Evolutionary conservation across 495 filamentous ascomycete genomes (phyloP).

Genomic region (Glutinoglossum americanum): DNA sequence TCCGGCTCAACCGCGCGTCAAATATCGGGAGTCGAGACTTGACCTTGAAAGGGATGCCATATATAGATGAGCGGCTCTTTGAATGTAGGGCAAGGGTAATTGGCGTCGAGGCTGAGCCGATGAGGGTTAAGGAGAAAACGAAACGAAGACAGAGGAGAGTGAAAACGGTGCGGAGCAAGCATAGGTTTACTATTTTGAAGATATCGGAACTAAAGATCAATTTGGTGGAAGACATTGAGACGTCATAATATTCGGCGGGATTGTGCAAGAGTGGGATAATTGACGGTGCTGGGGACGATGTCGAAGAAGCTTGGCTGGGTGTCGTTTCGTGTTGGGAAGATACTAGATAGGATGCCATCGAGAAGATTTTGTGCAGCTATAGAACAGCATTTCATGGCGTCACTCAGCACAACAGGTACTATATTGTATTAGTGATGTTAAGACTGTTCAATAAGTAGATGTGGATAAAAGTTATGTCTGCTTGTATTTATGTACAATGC

Average conservation of each 20-base stretch:
- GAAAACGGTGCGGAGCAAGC: conserved; percentile 61
- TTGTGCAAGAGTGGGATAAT: not conserved
- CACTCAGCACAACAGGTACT: too few relatives aligned
- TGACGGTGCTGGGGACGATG: not conserved
- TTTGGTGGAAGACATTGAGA: conserved; percentile 32
- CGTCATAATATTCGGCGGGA: not conserved
- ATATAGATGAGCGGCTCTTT: conserved; percentile 61
- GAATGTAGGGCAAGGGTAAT: conserved; percentile 72
- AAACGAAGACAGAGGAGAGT: conserved; percentile 64
- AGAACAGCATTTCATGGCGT: too few relatives aligned
- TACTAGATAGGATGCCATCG: too few relatives aligned
- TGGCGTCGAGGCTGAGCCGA: conserved; percentile 69
- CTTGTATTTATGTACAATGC: too few relatives aligned
- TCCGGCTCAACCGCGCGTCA: conserved; percentile 68
- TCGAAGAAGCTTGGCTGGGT: too few relatives aligned
- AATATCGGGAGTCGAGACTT: conserved; percentile 71
- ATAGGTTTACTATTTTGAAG: conserved; percentile 64
- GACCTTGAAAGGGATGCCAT: conserved; percentile 59
- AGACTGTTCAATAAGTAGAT: too few relatives aligned
- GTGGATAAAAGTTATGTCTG: too few relatives aligned
- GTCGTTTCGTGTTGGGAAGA: too few relatives aligned
- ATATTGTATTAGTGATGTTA: too few relatives aligned
- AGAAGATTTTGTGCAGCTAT: too few relatives aligned
- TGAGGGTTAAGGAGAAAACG: conserved; percentile 78
- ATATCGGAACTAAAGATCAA: conserved; percentile 62